Evolutionary conservation across 192 early-diverging fungal genomes (phyloP).

Genomic region (Backusella circina): DNA sequence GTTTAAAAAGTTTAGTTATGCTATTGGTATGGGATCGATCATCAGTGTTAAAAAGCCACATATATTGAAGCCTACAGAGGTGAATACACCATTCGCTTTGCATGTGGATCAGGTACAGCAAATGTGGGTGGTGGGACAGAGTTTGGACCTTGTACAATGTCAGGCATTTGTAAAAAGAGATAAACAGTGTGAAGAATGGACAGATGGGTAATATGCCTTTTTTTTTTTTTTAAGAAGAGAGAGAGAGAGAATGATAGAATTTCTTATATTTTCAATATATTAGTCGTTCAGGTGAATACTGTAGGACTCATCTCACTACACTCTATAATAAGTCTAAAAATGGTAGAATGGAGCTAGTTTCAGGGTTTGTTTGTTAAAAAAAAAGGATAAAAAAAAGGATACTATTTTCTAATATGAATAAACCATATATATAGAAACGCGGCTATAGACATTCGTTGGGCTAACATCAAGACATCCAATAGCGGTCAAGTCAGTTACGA

Average conservation of each 20-base stretch:
- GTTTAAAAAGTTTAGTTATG: background rate
- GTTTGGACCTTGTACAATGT: conserved; percentile 17
- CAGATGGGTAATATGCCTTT: background rate
- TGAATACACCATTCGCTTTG: conserved; percentile 5
- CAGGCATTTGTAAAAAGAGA: background rate
- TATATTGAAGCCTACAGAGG: conserved; percentile 7
- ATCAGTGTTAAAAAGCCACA: conserved; percentile 6
- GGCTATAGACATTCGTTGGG: conserved; percentile 24
- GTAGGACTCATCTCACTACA: conserved; percentile 11
- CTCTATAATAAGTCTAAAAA: conserved; percentile 15
- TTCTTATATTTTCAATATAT: background rate
- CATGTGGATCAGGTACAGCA: conserved; percentile 12
- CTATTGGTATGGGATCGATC: background rate
- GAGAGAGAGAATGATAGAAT: too few relatives aligned
- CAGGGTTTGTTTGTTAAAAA: conserved; percentile 9
- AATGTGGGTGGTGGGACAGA: conserved; percentile 14
- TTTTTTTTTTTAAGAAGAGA: too few relatives aligned
- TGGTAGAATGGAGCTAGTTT: conserved; percentile 24
- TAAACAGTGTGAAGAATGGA: conserved; percentile 12
- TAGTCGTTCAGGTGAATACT: conserved; percentile 25
- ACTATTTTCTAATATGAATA: background rate
- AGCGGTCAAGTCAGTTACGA: background rate
- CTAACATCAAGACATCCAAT: background rate
- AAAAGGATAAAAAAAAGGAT: background rate
- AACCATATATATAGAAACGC: background rate